Base-by-base conservation (phyloP, 768 basidiomycete species). In the Holtermanniella nyarrowii region DNA sequence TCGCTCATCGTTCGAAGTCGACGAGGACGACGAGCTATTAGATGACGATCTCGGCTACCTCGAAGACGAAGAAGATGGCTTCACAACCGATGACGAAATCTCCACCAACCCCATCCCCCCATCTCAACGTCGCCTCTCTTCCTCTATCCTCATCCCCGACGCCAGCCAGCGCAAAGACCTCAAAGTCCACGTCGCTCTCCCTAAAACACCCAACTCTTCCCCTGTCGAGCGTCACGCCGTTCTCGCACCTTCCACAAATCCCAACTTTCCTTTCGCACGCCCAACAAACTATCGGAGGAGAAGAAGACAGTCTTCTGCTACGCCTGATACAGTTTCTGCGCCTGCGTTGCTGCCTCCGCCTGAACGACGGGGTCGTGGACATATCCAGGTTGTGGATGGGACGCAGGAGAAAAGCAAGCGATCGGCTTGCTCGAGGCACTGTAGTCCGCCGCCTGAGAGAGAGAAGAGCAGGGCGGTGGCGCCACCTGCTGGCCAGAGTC, bases 11-110 rank as follows among this genome's bases (percentile, higher is more conserved):
- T n/a, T 16, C 14, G 44, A 25, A 14, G 44, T 20, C 44, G 18
- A 21, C 10, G 21, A 10, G n/a, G 49, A 57, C 16, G 31, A 37
- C 16, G 53, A 49, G n/a, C 57, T 58, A 2, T 44, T 51, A 3
- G 60, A 58, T 43, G 49, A 47, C 5, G 61, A 62, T 41, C 46
- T 53, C 3, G 63, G 59, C 37, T 61, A 65, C 44, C 52, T 59
- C 27, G 62, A 64, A 52, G 62, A 64, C 42, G 57, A 59, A 42
- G 59, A 61, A 44, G 60, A 57, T 23, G 62, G 58, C 7, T 58
- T 55, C 12, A 55, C 54, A 18, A 49, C 54, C 5, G 60, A 59
- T 26, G 54, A 58, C 2, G 47, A 41, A 4, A 52, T 23, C n/a
- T 41, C 45, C 14, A 37, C n/a, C 11, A 11, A 24, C 45, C 13